Percentiles rank a stretch among this genome's conserved stretches.
Conservation (phyloP, 192 early-diverging fungal genomes). For the Dimargaris xerosporica region DNA sequence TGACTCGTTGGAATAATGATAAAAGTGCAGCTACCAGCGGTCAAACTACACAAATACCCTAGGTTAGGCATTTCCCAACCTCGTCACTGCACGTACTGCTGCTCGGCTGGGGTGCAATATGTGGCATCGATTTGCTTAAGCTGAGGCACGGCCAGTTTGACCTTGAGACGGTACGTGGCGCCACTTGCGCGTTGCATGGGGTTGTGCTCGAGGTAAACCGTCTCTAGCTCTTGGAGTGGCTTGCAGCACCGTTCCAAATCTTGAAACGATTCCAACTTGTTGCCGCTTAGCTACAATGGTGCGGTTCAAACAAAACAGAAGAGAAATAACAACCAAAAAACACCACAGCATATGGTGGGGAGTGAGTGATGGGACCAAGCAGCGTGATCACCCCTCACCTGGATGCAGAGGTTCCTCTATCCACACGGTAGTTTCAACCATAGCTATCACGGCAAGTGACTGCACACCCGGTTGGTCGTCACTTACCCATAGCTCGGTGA, state of each 20-base stretch:
- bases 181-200: slow-evolving; percentile 66
- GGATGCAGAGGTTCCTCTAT: background rate
- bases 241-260: slow-evolving; percentile 56
- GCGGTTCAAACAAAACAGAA: background rate
- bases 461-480: slow-evolving; percentile 12
- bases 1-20: too few relatives aligned
- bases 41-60: too few relatives aligned
- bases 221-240: slow-evolving; percentile 42
- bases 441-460: background rate
- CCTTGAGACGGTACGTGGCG: slow-evolving; percentile 71
- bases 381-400: background rate
- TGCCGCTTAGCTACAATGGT: slow-evolving; percentile 43
- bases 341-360: background rate
- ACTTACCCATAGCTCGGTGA: slow-evolving; percentile 85
- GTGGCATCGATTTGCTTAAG: slow-evolving; percentile 87
- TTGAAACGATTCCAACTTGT: slow-evolving; percentile 59
- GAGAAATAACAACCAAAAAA: background rate
- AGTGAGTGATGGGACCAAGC: background rate
- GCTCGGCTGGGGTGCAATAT: background rate
- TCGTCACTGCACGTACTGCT: too few relatives aligned
- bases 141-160: slow-evolving; percentile 71
- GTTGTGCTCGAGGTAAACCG: slow-evolving; percentile 92
- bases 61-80: too few relatives aligned
- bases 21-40: too few relatives aligned
- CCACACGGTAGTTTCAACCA: background rate